phyloP scores from a whole-genome alignment of 345 rosid genomes.

The Raphanus sativus region DNA sequence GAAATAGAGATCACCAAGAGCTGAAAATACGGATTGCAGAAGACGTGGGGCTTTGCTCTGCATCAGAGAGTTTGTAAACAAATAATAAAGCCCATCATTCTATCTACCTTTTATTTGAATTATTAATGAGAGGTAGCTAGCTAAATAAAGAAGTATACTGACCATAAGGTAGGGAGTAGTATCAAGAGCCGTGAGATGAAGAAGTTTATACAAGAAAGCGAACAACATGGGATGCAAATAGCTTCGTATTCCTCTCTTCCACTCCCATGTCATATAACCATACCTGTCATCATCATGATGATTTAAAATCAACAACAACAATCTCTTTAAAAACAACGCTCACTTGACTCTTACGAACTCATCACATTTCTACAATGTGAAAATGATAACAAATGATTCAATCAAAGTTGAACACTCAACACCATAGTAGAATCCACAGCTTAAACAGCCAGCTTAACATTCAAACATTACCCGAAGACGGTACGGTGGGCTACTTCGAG shows the following conservation, averaged over 20 bases:
- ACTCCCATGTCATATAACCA: constrained; percentile 96
- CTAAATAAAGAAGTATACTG: background rate
- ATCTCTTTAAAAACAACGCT: background rate
- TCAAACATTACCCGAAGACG: constrained; percentile 65
- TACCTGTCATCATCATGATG: constrained; percentile 47
- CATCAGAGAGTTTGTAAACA: constrained; percentile 19
- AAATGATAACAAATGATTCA: too few relatives aligned
- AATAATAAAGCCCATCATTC: background rate
- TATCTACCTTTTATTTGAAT: background rate
- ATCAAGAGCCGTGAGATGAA: constrained; percentile 64
- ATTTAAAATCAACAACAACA: background rate
- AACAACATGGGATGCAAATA: constrained; percentile 90
- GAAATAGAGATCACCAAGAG: constrained; percentile 80
- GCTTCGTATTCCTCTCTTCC: constrained; percentile 85
- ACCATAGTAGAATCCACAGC: background rate
- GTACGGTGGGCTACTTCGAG: constrained; percentile 80
- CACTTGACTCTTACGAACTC: background rate
- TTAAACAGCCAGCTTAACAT: background rate
- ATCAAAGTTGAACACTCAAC: background rate
- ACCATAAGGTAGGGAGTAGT: constrained; percentile 77
- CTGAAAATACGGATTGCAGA: constrained; percentile 79
- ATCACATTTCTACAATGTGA: too few relatives aligned
- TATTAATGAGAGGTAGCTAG: too few relatives aligned
- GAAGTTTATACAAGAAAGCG: constrained; percentile 62
- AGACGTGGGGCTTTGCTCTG: constrained; percentile 75